A percentile compares a stretch with the other conserved stretches of the same genome.
Conservation (phyloP, 257 asterid genomes). For the Catharanthus roseus region DNA sequence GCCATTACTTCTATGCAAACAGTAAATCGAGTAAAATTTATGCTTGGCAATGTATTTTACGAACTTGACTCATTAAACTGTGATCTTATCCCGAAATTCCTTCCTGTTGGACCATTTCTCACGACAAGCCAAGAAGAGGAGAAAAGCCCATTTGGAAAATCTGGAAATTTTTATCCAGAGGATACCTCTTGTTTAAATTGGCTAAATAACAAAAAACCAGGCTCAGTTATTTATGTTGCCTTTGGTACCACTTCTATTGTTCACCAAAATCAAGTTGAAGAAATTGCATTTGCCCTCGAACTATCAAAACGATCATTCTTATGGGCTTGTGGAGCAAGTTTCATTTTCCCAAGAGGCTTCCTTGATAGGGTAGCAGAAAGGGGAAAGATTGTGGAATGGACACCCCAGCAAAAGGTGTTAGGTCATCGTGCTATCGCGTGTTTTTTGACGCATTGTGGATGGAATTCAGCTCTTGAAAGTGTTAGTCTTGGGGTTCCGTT, state of each 20-base stretch:
- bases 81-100: constrained; percentile 26
- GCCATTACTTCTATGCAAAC: not conserved
- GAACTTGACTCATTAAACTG: constrained; percentile 29
- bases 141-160: not conserved
- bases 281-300: constrained; percentile 52
- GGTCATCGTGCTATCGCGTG: constrained; percentile 45
- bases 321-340: constrained; percentile 41
- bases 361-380: constrained; percentile 24
- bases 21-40: constrained; percentile 30
- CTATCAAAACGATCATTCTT: constrained; percentile 38
- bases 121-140: constrained; percentile 19
- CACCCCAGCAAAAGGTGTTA: constrained; percentile 55
- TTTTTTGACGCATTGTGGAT: constrained; percentile 61
- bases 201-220: constrained; percentile 46
- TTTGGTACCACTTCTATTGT: constrained; percentile 55
- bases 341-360: constrained; percentile 22
- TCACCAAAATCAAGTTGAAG: constrained; percentile 37
- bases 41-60: constrained; percentile 45
- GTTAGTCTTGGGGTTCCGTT: constrained; percentile 52
- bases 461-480: constrained; percentile 59
- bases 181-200: constrained; percentile 51
- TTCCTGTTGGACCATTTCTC: constrained; percentile 50
- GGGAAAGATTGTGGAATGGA: constrained; percentile 62
- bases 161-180: constrained; percentile 36
- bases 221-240: constrained; percentile 52